phyloP scores from a whole-genome alignment of 2,329 filamentous ascomycete genomes.

The Alternaria panax region DNA sequence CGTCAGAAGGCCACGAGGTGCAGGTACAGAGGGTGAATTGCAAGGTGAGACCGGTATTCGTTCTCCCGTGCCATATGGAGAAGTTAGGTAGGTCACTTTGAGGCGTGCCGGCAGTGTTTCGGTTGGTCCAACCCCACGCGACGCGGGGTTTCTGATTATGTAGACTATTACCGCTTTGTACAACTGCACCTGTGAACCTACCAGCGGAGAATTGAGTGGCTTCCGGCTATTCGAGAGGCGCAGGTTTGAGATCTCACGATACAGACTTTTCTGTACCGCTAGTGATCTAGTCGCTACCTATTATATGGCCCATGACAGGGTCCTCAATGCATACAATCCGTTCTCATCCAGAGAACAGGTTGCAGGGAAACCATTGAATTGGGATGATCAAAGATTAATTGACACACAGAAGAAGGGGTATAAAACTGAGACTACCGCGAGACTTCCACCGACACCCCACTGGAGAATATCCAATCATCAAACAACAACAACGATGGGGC shows the following conservation, averaged over 20 bases:
- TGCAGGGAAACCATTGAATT: neutral
- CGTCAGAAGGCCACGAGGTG: slow-evolving; percentile 19
- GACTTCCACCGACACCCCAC: neutral
- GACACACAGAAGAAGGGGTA: slow-evolving; percentile 12
- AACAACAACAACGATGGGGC: slow-evolving; percentile 4
- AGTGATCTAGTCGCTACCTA: neutral
- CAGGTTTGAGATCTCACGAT: neutral
- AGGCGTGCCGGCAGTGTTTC: slow-evolving; percentile 8
- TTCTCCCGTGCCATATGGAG: slow-evolving; percentile 31
- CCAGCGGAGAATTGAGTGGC: neutral
- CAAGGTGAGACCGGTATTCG: slow-evolving; percentile 27
- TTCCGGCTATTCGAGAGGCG: neutral
- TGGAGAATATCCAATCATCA: neutral
- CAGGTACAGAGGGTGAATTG: slow-evolving; percentile 19
- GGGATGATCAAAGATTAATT: neutral
- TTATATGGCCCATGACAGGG: neutral
- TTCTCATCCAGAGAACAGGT: neutral
- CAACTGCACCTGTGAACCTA: neutral
- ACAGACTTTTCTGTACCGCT: neutral
- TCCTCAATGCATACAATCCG: neutral
- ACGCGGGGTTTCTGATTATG: slow-evolving; percentile 2
- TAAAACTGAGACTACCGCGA: slow-evolving; percentile 7
- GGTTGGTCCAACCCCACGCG: slow-evolving; percentile 9
- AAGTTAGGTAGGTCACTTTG: slow-evolving; percentile 7
- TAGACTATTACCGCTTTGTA: neutral